Evolutionary conservation across 768 basidiomycete genomes (phyloP), one percentile per base, ranked within the genome.

Genomic region (Fomitopsis pulvina): DNA sequence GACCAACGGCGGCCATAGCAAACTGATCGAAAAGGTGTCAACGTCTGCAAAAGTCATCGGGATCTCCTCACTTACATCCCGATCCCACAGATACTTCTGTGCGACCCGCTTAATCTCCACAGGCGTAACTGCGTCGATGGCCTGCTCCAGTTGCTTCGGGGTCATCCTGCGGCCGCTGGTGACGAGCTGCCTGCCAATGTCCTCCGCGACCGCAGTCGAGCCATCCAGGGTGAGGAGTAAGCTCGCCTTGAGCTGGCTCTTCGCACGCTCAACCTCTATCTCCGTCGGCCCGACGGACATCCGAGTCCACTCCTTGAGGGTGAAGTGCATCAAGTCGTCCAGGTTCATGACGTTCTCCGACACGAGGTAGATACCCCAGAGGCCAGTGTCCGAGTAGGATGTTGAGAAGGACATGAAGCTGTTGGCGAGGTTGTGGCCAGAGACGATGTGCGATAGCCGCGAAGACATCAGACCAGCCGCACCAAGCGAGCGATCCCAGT

Each of bases 341-440:
- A 98, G 75, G 73, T 94, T 93, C 72, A 79, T 77, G 47, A 92
- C 63, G 77, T 97, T 97, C 78, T 99, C 96, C 16, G 90, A 83
- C 52, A 94, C 91, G 48, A 96, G 72, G 77, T 99, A 98, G 69
- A 97, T 92, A 60, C 95, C 95, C 96, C 95, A 99, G 28, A 98
- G 82, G 51, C 96, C 96, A 18, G 94, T 98, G 69, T 99, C 96
- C 5, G 93, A 92, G 76, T 99, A 99, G 5, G 88, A 92, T 1
- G 95, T 98, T 16, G 92, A 95, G 85, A 98, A 99, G 47, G 88
- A 91, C 91, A 97, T 95, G 86, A 89, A 99, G 51, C 87, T 92
- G 77, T 98, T 99, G 63, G 96, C 96, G 64, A 98, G 91, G 77
- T 91, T 89, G 79, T 97, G 85, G 47, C 78, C 75, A 30, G 92